Evolutionary conservation across 2,329 filamentous ascomycete species (phyloP).

Genomic region (Fusarium sp.): DNA sequence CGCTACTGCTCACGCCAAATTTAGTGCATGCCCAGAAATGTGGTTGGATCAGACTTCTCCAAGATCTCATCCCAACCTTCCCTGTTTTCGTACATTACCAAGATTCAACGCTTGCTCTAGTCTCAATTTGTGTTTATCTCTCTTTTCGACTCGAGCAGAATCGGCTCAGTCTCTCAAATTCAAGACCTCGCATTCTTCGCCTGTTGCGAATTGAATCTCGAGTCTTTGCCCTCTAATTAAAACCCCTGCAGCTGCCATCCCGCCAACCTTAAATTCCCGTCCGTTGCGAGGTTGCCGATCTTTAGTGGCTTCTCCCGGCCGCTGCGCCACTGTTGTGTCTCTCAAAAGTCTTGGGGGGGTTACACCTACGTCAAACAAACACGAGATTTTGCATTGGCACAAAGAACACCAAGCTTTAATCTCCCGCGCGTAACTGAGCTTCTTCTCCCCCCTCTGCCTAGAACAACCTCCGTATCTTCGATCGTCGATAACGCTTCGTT

Average conservation of each 20-base stretch:
- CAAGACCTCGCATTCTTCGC: not conserved
- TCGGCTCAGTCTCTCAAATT: not conserved
- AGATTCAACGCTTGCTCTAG: not conserved
- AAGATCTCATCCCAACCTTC: slow-evolving; percentile 25
- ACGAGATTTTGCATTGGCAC: slow-evolving; percentile 38
- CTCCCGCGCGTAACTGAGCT: not conserved
- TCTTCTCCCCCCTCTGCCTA: not conserved
- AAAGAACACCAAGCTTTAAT: slow-evolving; percentile 31
- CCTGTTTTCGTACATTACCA: slow-evolving; percentile 9
- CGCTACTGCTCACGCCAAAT: slow-evolving; percentile 17
- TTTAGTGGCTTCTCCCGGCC: slow-evolving; percentile 17
- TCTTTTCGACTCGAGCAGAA: not conserved
- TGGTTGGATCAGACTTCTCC: slow-evolving; percentile 12
- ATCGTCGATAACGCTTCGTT: not conserved
- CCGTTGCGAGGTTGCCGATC: slow-evolving; percentile 23
- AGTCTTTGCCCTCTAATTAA: slow-evolving; percentile 8
- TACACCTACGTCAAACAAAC: slow-evolving; percentile 35
- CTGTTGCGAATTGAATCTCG: not conserved
- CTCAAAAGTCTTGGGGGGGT: slow-evolving; percentile 9
- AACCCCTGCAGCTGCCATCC: slow-evolving; percentile 34
- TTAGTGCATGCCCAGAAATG: slow-evolving; percentile 29
- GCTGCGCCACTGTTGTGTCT: slow-evolving; percentile 34
- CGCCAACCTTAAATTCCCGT: slow-evolving; percentile 33
- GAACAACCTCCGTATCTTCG: not conserved
- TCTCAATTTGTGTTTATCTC: not conserved